These are phyloP conservation scores for Penicillium salamii DNA, from an alignment of 495 filamentous ascomycete genomes.

Conservation along the genomic window DNA sequence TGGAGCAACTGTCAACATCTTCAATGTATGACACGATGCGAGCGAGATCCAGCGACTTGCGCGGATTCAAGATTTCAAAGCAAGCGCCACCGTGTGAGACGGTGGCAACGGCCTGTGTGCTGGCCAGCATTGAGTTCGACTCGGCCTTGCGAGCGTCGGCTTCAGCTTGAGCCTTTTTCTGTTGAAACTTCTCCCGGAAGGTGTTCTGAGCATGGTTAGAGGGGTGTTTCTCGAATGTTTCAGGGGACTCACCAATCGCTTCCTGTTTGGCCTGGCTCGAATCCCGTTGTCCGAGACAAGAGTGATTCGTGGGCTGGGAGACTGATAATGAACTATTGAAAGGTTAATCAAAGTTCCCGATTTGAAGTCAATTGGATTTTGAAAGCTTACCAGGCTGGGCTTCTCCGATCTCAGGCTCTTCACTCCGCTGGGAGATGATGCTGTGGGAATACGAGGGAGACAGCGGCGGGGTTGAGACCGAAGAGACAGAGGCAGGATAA, in stretches of 20 bases:
- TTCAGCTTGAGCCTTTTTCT: conserved; percentile 15
- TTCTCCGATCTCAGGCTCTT: conserved; percentile 32
- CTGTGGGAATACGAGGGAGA: conserved; percentile 44
- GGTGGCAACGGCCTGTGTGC: conserved; percentile 27
- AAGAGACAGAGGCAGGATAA: conserved; percentile 31
- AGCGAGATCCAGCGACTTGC: conserved; percentile 37
- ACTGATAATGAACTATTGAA: conserved; percentile 13
- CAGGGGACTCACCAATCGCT: conserved; percentile 28
- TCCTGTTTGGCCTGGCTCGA: conserved; percentile 27
- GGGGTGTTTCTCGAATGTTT: conserved; percentile 15
- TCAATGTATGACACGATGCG: conserved; percentile 45
- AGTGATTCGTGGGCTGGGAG: conserved; percentile 16
- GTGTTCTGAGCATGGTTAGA: conserved; percentile 32
- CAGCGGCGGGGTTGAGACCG: conserved; percentile 42
- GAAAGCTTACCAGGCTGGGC: conserved; percentile 21
- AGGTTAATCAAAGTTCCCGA: conserved; percentile 12
- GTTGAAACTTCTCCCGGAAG: conserved; percentile 38
- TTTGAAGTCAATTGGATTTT: background rate
- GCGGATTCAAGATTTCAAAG: conserved; percentile 48
- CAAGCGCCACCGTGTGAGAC: conserved; percentile 41
- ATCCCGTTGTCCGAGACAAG: conserved; percentile 23
- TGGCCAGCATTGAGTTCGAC: conserved; percentile 34
- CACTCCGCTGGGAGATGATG: conserved; percentile 31
- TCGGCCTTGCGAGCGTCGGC: conserved; percentile 11
- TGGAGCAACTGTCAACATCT: conserved; percentile 33